Evolutionary conservation across 805 yeast species (phyloP), one percentile per base, ranked within the genome.

Genomic region (Jamesozyma jinghongensis): DNA sequence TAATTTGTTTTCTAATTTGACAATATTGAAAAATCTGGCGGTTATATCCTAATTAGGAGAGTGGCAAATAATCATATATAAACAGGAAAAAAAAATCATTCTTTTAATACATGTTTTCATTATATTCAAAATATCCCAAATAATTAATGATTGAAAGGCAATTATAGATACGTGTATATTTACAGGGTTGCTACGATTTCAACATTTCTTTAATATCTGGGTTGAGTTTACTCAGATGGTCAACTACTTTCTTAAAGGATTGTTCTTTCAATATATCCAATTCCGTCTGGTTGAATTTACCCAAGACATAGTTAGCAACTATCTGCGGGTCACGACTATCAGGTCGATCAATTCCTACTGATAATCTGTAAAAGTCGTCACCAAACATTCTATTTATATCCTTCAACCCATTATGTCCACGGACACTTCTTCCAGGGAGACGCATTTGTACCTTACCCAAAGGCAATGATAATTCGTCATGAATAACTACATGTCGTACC

Each of bases 331-430:
- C 68, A 38, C 74, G 66, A 5, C 38, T 36, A 4, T 26, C 34
- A 1, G 54, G 54, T 40, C 83, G 66, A 1, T 85, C 94, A 13
- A 88, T 82, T 0, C 97, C 97, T 7, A 87, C 67, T 14, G 81
- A 75, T 12, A 87, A 54, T 38, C 85, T 74, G n/a, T 75, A 69
- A 53, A 79, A 85, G 14, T 66, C 20, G 10, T 13, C 68, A 28
- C 80, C 79, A 29, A 72, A 57, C 18, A 43, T 32, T 5, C 57
- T 48, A 34, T 70, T 71, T 3, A 88, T 70, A 32, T 81, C 74
- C 45, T 71, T 71, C 20, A 88, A 66, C 0, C 96, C 97, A 54
- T 85, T 86, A 53, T 88, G 97, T 0, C 95, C 96, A 34, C 92
- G 67, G 13, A 78, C 69, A 33, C 85, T 74, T 0, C 81, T 68